Evolutionary conservation across 2,329 filamentous ascomycete genomes (phyloP).

Genomic region (Sporothrix schenckii): DNA sequence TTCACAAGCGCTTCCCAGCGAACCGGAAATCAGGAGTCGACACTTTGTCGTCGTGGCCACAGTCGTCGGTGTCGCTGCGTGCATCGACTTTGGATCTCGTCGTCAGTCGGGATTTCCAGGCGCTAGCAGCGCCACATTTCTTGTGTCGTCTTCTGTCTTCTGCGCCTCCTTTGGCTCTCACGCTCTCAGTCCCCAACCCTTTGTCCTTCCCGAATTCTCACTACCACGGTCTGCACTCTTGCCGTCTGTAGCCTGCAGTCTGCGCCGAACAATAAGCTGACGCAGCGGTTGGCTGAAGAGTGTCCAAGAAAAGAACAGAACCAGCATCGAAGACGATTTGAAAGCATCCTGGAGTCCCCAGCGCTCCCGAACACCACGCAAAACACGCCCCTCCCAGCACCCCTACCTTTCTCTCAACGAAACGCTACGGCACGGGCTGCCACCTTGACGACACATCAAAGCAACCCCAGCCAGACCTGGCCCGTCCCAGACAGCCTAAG

Average conservation of each 20-base stretch:
- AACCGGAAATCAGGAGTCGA: constrained; percentile 25
- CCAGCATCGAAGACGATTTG: constrained; percentile 8
- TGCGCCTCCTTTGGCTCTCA: constrained; percentile 23
- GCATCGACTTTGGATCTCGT: neutral
- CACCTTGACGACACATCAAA: constrained; percentile 22
- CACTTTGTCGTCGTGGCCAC: constrained; percentile 14
- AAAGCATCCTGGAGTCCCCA: neutral
- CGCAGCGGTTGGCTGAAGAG: constrained; percentile 11
- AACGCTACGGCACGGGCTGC: constrained; percentile 21
- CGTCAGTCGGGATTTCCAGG: constrained; percentile 8
- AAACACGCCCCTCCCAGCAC: constrained; percentile 1
- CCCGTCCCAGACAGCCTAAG: constrained; percentile 10
- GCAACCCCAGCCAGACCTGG: constrained; percentile 6
- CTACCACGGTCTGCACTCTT: neutral
- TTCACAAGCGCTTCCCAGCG: constrained; percentile 18
- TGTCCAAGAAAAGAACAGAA: neutral
- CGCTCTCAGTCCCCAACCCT: neutral
- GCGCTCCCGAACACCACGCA: neutral
- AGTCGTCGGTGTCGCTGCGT: neutral
- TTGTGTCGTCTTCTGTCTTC: neutral
- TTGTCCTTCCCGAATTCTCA: constrained; percentile 17
- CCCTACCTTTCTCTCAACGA: constrained; percentile 11
- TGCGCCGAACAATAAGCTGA: constrained; percentile 24
- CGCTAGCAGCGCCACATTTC: constrained; percentile 15
- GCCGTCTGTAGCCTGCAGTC: constrained; percentile 3